These are phyloP conservation scores for Starmerella sirachaensis DNA, from an alignment of 805 yeast species.

Conservation along the genomic window DNA sequence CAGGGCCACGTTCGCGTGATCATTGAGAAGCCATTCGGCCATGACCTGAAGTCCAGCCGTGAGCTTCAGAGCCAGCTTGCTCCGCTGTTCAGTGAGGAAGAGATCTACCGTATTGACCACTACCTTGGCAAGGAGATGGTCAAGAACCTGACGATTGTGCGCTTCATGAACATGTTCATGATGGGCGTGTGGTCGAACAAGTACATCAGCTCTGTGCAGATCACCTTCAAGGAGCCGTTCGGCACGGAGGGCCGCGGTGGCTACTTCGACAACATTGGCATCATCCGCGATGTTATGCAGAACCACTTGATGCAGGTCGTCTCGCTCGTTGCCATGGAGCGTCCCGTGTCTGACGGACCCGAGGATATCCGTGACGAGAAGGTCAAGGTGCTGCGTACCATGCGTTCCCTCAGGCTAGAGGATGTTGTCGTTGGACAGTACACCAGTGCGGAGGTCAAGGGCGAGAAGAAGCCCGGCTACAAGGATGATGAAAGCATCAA, in stretches of 20 bases:
- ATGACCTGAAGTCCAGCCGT: conserved; percentile 68
- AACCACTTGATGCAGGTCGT: conserved; percentile 89
- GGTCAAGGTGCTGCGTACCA: conserved; percentile 78
- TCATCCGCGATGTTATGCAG: conserved; percentile 96
- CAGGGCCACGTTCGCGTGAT: conserved; percentile 69
- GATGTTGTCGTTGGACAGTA: conserved; percentile 84
- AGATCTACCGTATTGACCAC: conserved; percentile 91
- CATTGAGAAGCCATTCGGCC: conserved; percentile 96
- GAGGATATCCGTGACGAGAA: conserved; percentile 94
- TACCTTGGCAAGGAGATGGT: conserved; percentile 97
- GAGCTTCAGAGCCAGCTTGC: conserved; percentile 64
- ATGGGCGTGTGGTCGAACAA: conserved; percentile 82
- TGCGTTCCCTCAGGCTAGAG: conserved; percentile 50
- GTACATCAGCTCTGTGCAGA: conserved; percentile 68
- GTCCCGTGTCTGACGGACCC: conserved; percentile 83
- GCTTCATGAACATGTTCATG: conserved; percentile 84
- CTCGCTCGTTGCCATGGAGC: conserved; percentile 87
- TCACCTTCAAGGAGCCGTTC: conserved; percentile 92
- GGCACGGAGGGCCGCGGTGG: conserved; percentile 99
- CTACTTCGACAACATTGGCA: conserved; percentile 88
- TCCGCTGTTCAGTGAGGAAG: conserved; percentile 83
- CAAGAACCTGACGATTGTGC: conserved; percentile 73
- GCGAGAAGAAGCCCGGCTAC: conserved; percentile 63
- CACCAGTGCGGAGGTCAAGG: conserved; percentile 68
- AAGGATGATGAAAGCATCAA: conserved; percentile 84